phyloP scores from a whole-genome alignment of 371 early-diverging fungal genomes.

The Blakeslea trispora region DNA sequence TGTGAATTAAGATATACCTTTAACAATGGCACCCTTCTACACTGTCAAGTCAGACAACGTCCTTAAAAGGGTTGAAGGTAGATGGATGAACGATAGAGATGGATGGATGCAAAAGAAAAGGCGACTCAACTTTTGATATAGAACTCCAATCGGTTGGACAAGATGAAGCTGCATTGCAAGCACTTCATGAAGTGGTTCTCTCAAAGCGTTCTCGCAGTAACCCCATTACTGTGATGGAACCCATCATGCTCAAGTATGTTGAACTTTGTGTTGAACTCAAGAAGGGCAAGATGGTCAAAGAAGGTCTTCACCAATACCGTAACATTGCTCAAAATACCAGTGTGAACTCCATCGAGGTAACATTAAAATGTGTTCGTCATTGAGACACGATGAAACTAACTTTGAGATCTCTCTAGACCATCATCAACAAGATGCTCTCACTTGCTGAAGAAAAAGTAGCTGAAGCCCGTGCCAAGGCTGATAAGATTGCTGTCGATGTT shows the following conservation, averaged over 20 bases:
- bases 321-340: conserved; percentile 95
- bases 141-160: conserved; percentile 93
- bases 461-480: conserved; percentile 92
- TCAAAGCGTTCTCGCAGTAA: conserved; percentile 85
- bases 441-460: conserved; percentile 86
- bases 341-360: conserved; percentile 88
- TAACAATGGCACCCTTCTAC: conserved; percentile 50
- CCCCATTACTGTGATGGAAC: conserved; percentile 81
- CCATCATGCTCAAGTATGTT: conserved; percentile 90
- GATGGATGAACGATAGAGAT: conserved; percentile 27
- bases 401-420: conserved; percentile 43
- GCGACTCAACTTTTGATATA: conserved; percentile 34
- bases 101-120: conserved; percentile 13
- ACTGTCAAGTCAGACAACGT: conserved; percentile 53
- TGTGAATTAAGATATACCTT: conserved; percentile 10
- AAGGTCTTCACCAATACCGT: conserved; percentile 95
- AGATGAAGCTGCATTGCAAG: conserved; percentile 82
- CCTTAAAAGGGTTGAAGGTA: conserved; percentile 55
- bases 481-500: conserved; percentile 81
- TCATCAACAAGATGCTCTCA: conserved; percentile 86
- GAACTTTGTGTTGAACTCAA: conserved; percentile 85
- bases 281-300: conserved; percentile 90
- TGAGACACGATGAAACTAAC: neutral
- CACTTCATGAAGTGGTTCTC: conserved; percentile 89
- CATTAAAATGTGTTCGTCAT: too few relatives aligned